Evolutionary conservation across 2,329 filamentous ascomycete genomes (phyloP).

Genomic region (Colletotrichum cordylinicola): DNA sequence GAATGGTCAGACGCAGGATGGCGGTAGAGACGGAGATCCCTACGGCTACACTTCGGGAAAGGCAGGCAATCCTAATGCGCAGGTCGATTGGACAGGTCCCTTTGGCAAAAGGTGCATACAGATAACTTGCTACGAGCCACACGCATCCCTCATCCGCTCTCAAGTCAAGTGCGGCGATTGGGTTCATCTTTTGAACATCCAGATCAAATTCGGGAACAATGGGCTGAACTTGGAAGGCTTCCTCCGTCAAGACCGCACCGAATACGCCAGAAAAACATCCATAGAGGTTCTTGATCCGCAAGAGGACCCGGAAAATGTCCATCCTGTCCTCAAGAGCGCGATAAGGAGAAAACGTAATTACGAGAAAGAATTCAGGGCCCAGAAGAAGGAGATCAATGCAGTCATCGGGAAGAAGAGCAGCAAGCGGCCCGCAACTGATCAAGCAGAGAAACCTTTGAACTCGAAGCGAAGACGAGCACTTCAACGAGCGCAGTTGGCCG

Average conservation of each 20-base stretch:
- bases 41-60: slow-evolving; percentile 55
- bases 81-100: slow-evolving; percentile 71
- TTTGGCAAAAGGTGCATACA: slow-evolving; percentile 75
- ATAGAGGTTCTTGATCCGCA: slow-evolving; percentile 55
- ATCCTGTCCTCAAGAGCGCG: slow-evolving; percentile 60
- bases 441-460: slow-evolving; percentile 23
- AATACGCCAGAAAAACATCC: slow-evolving; percentile 54
- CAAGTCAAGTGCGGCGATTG: slow-evolving; percentile 65
- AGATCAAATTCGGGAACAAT: slow-evolving; percentile 64
- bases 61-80: slow-evolving; percentile 14
- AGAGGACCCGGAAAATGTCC: slow-evolving; percentile 46
- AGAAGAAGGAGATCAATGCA: slow-evolving; percentile 39
- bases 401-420: slow-evolving; percentile 20
- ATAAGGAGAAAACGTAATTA: slow-evolving; percentile 71
- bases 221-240: slow-evolving; percentile 71
- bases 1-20: slow-evolving; percentile 31
- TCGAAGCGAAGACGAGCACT: slow-evolving; percentile 26
- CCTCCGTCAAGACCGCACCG: slow-evolving; percentile 65
- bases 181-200: slow-evolving; percentile 74
- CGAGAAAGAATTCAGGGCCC: slow-evolving; percentile 49
- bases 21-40: slow-evolving; percentile 53
- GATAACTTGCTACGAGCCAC: slow-evolving; percentile 73
- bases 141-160: slow-evolving; percentile 63
- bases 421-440: slow-evolving; percentile 20
- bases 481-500: background rate